Base-by-base conservation (phyloP, 345 rosid genomes). In the Punica granatum region DNA sequence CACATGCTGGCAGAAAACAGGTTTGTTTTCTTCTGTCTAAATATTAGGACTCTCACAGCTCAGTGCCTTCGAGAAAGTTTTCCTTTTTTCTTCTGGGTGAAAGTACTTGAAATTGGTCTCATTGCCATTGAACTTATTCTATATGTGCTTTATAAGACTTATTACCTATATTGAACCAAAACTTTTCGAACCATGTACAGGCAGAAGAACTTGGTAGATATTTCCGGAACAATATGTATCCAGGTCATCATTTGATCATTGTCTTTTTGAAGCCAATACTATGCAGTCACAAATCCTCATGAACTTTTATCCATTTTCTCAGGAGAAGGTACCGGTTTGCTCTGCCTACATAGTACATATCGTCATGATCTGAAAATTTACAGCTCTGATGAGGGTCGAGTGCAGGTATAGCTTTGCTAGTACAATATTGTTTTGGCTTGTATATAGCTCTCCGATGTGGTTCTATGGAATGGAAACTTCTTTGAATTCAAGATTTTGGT, bases 1-100 rank as follows among this genome's bases (percentile, higher is more conserved):
- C 99, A 12, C 99, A 95, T 92, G 99, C 99, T 70, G 99, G 99
- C 66, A 85, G 99, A 81, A 90, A 91, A 81, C 99, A 95, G 97
- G 99, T 91, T 54, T 68, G 54, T 58, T 56, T 25, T 25, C 32
- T 3, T 56, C 31, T 26, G 32, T 23, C 14, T 25, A 56, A 56
- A 56, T 56, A 13, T 14, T 56, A 56, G 42, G 42, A 37, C 42
- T 13, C 7, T 13, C 42, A 37, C 42, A 37, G 7, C 42, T 43
- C 4, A 42, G 46, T 13, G 46, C 46, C 46, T 13, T 13, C 46
- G 19, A 46, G 1, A 8, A 16, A 23, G 31, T 53, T 53, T 4
- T 18, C 4, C 59, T 53, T 53, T 13, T 53, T 53, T 53, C 13
- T 53, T 53, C 25, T 5, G 31, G 7, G 15, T 53, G 59, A 15